Conservation (phyloP, 805 yeast species). For the Kazachstania martiniae region DNA sequence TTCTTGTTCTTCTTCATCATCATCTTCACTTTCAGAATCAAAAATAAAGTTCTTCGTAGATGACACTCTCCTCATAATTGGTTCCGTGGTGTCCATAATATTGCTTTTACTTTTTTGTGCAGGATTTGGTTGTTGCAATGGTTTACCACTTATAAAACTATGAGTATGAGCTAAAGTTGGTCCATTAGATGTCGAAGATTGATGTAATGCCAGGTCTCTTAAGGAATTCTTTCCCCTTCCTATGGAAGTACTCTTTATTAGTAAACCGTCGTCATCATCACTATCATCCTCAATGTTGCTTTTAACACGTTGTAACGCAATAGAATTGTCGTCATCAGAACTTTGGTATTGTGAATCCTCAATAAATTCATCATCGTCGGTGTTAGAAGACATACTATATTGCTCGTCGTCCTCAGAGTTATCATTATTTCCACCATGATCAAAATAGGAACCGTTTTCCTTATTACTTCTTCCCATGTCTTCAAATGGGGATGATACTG, state of each 20-base stretch:
- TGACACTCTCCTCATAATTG: conserved; percentile 7
- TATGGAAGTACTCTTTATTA: conserved; percentile 21
- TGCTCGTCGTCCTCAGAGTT: conserved; percentile 6
- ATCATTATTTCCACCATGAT: conserved; percentile 1
- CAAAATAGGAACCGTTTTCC: background rate
- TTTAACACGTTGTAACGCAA: conserved; percentile 5
- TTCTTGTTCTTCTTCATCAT: conserved; percentile 8
- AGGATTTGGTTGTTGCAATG: conserved; percentile 6
- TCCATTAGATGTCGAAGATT: conserved; percentile 13
- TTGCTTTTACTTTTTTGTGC: too few species aligned
- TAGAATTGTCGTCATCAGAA: conserved; percentile 18
- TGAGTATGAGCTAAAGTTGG: conserved; percentile 9
- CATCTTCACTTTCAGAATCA: conserved; percentile 24
- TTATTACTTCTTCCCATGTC: background rate
- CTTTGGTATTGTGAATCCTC: conserved; percentile 18
- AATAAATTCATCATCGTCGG: conserved; percentile 13
- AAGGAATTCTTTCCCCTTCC: conserved; percentile 21
- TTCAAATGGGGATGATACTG: background rate
- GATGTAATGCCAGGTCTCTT: conserved; percentile 14
- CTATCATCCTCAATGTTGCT: conserved; percentile 9
- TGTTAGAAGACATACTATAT: conserved; percentile 9
- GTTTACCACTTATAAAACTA: conserved; percentile 26
- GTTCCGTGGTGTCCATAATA: too few species aligned
- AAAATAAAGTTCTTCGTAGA: conserved; percentile 21
- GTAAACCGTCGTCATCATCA: conserved; percentile 8